Percentiles rank a stretch among this genome's conserved stretches.
Evolutionary conservation across 495 filamentous ascomycete species (phyloP).

Genomic region (Penicillium waksmanii): DNA sequence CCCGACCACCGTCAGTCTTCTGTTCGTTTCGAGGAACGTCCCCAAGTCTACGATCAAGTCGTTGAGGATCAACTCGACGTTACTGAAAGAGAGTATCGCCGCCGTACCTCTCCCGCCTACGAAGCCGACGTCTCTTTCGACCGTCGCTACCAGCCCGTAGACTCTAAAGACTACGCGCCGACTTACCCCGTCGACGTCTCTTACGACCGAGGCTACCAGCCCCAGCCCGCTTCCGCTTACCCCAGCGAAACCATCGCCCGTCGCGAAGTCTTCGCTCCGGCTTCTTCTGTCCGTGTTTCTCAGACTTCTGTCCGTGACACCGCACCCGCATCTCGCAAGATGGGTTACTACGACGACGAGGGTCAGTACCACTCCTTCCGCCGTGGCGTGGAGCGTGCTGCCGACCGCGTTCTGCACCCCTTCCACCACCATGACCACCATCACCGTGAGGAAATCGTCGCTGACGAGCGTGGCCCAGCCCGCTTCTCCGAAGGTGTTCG

Average conservation of each 20-base stretch:
- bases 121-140: slow-evolving; percentile 63
- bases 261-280: slow-evolving; percentile 49
- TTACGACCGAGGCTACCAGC: slow-evolving; percentile 34
- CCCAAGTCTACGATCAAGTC: slow-evolving; percentile 55
- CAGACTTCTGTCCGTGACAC: slow-evolving; percentile 41
- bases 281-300: slow-evolving; percentile 44
- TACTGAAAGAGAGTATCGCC: slow-evolving; percentile 83
- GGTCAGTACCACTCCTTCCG: slow-evolving; percentile 95
- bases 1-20: slow-evolving; percentile 58
- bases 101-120: slow-evolving; percentile 72
- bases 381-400: slow-evolving; percentile 80
- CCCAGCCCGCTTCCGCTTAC: slow-evolving; percentile 35
- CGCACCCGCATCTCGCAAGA: slow-evolving; percentile 62
- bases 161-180: slow-evolving; percentile 36
- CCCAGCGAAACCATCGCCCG: slow-evolving; percentile 32
- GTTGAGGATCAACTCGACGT: slow-evolving; percentile 71
- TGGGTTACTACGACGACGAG: slow-evolving; percentile 99
- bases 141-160: slow-evolving; percentile 46
- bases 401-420: slow-evolving; percentile 77
- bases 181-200: slow-evolving; percentile 31
- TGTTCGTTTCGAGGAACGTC: slow-evolving; percentile 54
- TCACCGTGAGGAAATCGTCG: slow-evolving; percentile 61
- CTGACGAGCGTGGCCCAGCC: slow-evolving; percentile 45
- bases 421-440: slow-evolving; percentile 64
- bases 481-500: slow-evolving; percentile 45